Conservation (phyloP, 2,329 filamentous ascomycete species). For the Metarhizium humberi region DNA sequence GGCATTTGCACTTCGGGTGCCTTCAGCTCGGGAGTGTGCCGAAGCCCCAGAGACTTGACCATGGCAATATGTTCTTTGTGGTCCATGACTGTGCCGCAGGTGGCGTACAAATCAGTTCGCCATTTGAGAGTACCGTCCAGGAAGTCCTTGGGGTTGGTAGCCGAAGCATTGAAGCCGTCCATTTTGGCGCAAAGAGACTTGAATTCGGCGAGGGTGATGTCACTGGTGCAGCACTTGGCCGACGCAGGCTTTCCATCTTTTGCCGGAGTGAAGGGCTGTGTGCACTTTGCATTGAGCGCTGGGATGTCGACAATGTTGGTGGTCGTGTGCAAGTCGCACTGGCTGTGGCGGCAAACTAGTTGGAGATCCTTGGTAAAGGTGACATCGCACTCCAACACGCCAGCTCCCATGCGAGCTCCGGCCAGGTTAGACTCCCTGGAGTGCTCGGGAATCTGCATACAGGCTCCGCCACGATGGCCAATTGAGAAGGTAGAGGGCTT, state of each 20-base stretch:
- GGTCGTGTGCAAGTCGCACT: slow-evolving; percentile 60
- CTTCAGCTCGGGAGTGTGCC: slow-evolving; percentile 61
- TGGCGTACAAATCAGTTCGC: slow-evolving; percentile 57
- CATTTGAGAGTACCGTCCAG: slow-evolving; percentile 49
- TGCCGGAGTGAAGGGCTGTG: slow-evolving; percentile 49
- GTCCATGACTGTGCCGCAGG: slow-evolving; percentile 52
- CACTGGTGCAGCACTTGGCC: slow-evolving; percentile 62
- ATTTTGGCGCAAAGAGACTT: slow-evolving; percentile 61
- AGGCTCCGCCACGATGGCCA: slow-evolving; percentile 52
- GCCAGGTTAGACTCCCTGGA: slow-evolving; percentile 49
- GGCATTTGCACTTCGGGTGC: slow-evolving; percentile 62
- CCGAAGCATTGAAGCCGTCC: slow-evolving; percentile 52
- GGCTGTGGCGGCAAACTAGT: slow-evolving; percentile 59
- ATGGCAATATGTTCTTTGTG: slow-evolving; percentile 54
- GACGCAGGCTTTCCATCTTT: slow-evolving; percentile 38
- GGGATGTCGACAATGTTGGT: slow-evolving; percentile 57
- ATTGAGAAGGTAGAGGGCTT: slow-evolving; percentile 47
- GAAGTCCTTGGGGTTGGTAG: slow-evolving; percentile 47
- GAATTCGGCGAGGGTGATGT: slow-evolving; percentile 60
- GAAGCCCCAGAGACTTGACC: slow-evolving; percentile 46
- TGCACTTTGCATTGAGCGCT: slow-evolving; percentile 55
- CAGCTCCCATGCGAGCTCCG: slow-evolving; percentile 58
- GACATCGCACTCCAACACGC: slow-evolving; percentile 59
- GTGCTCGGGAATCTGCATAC: slow-evolving; percentile 57
- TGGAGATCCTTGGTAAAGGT: slow-evolving; percentile 55